Evolutionary conservation across 306 rosid species (phyloP), one percentile per base, ranked within the genome.

Genomic region (Glycine soja): DNA sequence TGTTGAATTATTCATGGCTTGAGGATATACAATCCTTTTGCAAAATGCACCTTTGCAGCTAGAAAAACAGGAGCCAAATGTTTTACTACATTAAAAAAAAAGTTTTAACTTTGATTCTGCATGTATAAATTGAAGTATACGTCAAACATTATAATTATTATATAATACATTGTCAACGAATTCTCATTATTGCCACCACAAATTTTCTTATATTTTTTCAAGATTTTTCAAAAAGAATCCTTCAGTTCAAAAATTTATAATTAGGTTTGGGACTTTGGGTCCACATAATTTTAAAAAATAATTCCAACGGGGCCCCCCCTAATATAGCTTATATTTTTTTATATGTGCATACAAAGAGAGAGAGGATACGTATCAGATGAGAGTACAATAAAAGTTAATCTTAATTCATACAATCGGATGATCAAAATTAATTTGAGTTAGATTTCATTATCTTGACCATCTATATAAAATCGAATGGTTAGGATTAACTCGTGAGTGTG

Each of bases 111-210:
- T 13, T 8, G 70, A 64, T 13, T 64, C 10, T 13, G 70, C 2
- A 15, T 12, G 47, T 51, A 57, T 24, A 67, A 78, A 84, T 59
- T 58, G 61, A 84, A 42, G 47, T 38, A 62, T 46, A 2, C 40
- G 4, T 36, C 40, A 4, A 36, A 36, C 40, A 2, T 10, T 48
- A 11, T 48, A 0, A 50, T 50, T 50, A 46, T 50, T 11, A 13
- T 50, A 1, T 2, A 62, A 12, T 50, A 63, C 10, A 50, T 48
- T 38, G 68, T 16, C 18, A 72, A 47, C 76, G 76, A 34, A 42
- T 52, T 71, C 36, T 56, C 76, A 47, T 54, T 34, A 54, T 46
- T 36, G 38, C 51, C 30, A 75, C 8, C 43, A 42, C 16, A 42
- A 6, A 42, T 42, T 7, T 53, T 24, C 43, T 24, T 24, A 24